Percentiles rank a stretch among this genome's conserved stretches.
phyloP scores from a whole-genome alignment of 2,329 filamentous ascomycete species.

The Paecilomyces fulvus region DNA sequence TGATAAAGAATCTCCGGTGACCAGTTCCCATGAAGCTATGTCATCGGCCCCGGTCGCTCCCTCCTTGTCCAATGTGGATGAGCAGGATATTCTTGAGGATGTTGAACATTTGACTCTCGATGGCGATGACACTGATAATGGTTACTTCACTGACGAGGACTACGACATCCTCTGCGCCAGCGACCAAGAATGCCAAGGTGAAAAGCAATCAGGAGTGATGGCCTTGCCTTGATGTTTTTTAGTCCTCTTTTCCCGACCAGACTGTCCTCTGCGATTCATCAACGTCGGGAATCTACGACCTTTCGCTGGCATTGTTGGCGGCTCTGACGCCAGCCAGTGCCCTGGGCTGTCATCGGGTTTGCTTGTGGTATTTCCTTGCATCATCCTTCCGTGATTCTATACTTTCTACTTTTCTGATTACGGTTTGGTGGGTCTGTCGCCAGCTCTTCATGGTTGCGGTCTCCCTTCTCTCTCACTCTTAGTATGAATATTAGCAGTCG shows the following conservation, averaged over 20 bases:
- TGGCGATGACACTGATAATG: conserved; percentile 47
- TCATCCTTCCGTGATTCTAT: too few species aligned
- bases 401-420: too few species aligned
- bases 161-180: conserved; percentile 95
- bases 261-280: neutral
- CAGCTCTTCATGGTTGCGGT: too few species aligned
- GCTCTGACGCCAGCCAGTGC: neutral
- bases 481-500: too few species aligned
- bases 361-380: too few species aligned
- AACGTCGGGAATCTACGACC: neutral
- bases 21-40: conserved; percentile 61
- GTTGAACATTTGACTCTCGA: conserved; percentile 49
- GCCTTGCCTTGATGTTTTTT: neutral
- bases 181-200: conserved; percentile 69
- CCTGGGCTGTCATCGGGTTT: neutral
- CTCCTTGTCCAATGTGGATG: conserved; percentile 38
- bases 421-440: too few species aligned
- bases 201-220: conserved; percentile 12
- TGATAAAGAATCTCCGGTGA: conserved; percentile 81
- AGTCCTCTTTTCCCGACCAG: neutral
- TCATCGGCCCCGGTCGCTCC: conserved; percentile 21
- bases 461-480: too few species aligned
- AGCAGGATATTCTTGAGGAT: conserved; percentile 45
- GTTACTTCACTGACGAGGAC: conserved; percentile 93
- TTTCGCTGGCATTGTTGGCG: neutral